Percentiles rank a stretch among this genome's conserved stretches.
Conservation (phyloP, 1,139 yeast genomes). For the Yamadazyma songkhlaensis region DNA sequence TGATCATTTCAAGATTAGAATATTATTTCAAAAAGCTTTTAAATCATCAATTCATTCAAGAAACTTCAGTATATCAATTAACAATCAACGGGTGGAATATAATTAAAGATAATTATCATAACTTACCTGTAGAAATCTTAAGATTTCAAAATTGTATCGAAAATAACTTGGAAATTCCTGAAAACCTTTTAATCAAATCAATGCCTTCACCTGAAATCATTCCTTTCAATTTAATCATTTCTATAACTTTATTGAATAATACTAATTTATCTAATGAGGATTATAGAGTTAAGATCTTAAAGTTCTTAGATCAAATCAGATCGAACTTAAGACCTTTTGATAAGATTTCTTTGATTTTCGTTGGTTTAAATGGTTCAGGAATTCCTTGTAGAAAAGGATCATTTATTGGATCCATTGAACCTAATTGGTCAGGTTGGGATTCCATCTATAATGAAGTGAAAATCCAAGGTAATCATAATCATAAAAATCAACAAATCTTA, state of each 20-base stretch:
- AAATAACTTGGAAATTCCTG: slow-evolving; percentile 38
- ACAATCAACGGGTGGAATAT: slow-evolving; percentile 52
- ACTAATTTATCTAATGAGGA: slow-evolving; percentile 28
- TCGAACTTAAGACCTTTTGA: slow-evolving; percentile 39
- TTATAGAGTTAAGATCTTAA: slow-evolving; percentile 27
- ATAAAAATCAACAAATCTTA: slow-evolving; percentile 15
- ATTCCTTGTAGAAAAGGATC: slow-evolving; percentile 39
- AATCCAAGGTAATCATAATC: slow-evolving; percentile 25
- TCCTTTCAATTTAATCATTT: slow-evolving; percentile 48
- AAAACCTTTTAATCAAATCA: slow-evolving; percentile 30
- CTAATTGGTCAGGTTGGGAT: slow-evolving; percentile 60
- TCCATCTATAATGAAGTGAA: slow-evolving; percentile 41
- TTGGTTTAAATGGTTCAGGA: slow-evolving; percentile 46
- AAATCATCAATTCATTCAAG: slow-evolving; percentile 11
- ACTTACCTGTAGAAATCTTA: slow-evolving; percentile 39
- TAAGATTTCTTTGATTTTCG: slow-evolving; percentile 51
- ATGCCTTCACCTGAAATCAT: slow-evolving; percentile 37
- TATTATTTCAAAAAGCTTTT: slow-evolving; percentile 21
- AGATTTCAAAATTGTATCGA: slow-evolving; percentile 33
- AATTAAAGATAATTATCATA: slow-evolving; percentile 18
- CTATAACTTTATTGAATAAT: slow-evolving; percentile 45
- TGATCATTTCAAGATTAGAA: slow-evolving; percentile 44
- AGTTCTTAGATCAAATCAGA: slow-evolving; percentile 25
- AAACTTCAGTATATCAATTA: slow-evolving; percentile 42
- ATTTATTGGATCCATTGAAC: slow-evolving; percentile 52